A percentile compares a stretch with the other conserved stretches of the same genome.
Evolutionary conservation across 768 basidiomycete genomes (phyloP).

Genomic region (Glaciozyma antarctica): DNA sequence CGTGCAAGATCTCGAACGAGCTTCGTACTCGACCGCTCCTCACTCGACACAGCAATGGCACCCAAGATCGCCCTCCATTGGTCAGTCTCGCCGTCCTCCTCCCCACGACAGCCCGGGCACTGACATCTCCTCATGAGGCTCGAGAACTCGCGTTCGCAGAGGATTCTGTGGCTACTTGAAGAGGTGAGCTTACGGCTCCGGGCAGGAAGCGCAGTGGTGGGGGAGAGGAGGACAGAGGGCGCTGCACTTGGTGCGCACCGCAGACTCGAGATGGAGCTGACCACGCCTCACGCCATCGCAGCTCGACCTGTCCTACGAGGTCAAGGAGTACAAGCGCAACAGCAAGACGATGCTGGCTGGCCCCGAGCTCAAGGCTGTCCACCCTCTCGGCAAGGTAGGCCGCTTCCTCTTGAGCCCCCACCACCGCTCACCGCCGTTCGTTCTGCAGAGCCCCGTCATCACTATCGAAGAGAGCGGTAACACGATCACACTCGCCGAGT

Average conservation of each 20-base stretch:
- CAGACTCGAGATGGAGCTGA: neutral
- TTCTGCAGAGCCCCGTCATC: conserved; percentile 19
- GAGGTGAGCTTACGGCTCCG: neutral
- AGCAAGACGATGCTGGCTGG: conserved; percentile 8
- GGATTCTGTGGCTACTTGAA: conserved; percentile 26
- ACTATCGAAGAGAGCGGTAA: conserved; percentile 9
- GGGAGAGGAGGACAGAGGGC: neutral
- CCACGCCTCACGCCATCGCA: neutral
- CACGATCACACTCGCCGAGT: conserved; percentile 23
- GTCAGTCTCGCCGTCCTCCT: neutral
- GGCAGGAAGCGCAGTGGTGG: neutral
- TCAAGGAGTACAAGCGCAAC: conserved; percentile 26
- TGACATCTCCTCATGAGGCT: conserved; percentile 7
- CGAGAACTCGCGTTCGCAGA: conserved; percentile 23
- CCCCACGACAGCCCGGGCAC: neutral
- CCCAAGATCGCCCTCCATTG: conserved; percentile 18
- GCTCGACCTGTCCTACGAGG: conserved; percentile 24
- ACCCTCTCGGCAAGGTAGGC: conserved; percentile 23
- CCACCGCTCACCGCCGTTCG: neutral
- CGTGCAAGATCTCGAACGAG: no score
- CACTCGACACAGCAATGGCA: neutral
- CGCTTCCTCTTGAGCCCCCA: neutral
- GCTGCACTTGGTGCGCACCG: neutral
- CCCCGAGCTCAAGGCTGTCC: conserved; percentile 9
- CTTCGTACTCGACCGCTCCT: no score